A percentile compares a stretch with the other conserved stretches of the same genome.
Conservation (phyloP, 2,329 filamentous ascomycete genomes). For the Ambrosiella beaveri region DNA sequence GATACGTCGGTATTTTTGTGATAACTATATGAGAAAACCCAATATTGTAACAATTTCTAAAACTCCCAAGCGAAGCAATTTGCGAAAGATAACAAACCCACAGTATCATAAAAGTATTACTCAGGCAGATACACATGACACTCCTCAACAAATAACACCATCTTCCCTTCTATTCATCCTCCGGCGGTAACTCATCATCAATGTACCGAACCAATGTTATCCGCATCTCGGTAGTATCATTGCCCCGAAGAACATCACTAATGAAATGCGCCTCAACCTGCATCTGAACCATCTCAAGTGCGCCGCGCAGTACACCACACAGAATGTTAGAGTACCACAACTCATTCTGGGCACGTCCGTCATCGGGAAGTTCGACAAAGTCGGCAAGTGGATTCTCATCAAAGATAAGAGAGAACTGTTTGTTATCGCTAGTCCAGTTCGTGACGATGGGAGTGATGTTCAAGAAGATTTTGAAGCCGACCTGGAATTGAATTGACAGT, state of each 20-base stretch:
- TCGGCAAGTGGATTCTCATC: conserved; percentile 95
- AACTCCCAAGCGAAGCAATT: neutral
- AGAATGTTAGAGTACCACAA: conserved; percentile 98
- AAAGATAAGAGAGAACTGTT: conserved; percentile 89
- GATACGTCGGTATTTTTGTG: neutral
- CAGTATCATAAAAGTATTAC: neutral
- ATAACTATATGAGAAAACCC: neutral
- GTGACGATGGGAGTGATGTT: conserved; percentile 88
- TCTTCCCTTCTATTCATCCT: conserved; percentile 59
- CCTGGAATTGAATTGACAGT: conserved; percentile 29
- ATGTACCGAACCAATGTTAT: conserved; percentile 85
- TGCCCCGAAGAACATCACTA: conserved; percentile 78
- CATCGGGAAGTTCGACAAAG: conserved; percentile 93
- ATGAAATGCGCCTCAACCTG: conserved; percentile 95
- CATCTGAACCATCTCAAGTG: conserved; percentile 98
- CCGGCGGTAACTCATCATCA: conserved; percentile 90
- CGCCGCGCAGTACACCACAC: conserved; percentile 77
- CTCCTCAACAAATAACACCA: neutral
- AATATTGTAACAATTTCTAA: neutral
- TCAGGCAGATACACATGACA: neutral
- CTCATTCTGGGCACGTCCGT: conserved; percentile 87
- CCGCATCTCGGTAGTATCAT: conserved; percentile 94
- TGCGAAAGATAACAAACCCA: neutral
- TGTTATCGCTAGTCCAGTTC: conserved; percentile 92
- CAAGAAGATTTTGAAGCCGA: conserved; percentile 97